Evolutionary conservation across 495 filamentous ascomycete species (phyloP).

Genomic region (Thozetella sp.): DNA sequence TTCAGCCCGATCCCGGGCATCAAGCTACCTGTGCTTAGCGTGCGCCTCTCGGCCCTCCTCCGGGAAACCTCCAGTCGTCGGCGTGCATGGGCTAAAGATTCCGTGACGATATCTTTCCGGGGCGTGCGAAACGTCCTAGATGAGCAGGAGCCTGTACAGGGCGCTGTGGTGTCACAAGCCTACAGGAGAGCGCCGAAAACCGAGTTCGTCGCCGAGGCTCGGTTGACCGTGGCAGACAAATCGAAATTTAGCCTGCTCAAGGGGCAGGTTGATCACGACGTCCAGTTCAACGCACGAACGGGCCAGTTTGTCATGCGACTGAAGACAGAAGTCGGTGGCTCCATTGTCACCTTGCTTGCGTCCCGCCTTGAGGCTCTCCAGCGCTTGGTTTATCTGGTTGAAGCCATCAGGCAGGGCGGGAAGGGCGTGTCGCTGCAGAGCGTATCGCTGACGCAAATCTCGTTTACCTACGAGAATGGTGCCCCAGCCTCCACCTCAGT

Average conservation of each 20-base stretch:
- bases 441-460: conserved; percentile 61
- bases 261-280: conserved; percentile 55
- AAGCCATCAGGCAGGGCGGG: conserved; percentile 55
- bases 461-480: conserved; percentile 59
- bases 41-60: conserved; percentile 45
- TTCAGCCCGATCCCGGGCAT: conserved; percentile 28
- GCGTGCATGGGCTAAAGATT: conserved; percentile 53
- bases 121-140: conserved; percentile 32
- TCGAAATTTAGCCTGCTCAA: conserved; percentile 47
- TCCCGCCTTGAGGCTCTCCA: conserved; percentile 62
- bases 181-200: conserved; percentile 5
- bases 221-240: conserved; percentile 27
- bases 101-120: conserved; percentile 53
- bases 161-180: conserved; percentile 7
- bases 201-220: conserved; percentile 26
- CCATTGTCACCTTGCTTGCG: conserved; percentile 52
- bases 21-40: conserved; percentile 41
- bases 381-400: conserved; percentile 64
- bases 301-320: conserved; percentile 65
- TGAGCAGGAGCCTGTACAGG: conserved; percentile 18
- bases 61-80: conserved; percentile 5
- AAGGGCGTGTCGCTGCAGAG: conserved; percentile 51
- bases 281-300: conserved; percentile 54
- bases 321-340: conserved; percentile 55
- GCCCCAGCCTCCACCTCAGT: conserved; percentile 1